A percentile compares a stretch with the other conserved stretches of the same genome.
phyloP scores from a whole-genome alignment of 1,284 basidiomycete species.

The Ceratobasidium sp. region DNA sequence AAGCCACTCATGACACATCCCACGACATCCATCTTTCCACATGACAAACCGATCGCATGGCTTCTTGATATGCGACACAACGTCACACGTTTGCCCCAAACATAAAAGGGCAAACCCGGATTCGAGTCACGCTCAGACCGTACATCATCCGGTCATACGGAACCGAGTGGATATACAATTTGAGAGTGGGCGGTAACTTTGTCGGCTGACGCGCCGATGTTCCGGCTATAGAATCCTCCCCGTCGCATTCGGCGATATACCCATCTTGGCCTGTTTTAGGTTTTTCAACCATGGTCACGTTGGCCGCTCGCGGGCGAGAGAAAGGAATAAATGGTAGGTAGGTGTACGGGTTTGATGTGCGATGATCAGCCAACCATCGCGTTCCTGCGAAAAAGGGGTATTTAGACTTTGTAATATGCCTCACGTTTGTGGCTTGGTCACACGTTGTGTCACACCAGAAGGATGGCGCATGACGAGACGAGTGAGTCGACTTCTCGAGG shows the following conservation, averaged over 20 bases:
- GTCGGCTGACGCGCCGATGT: background rate
- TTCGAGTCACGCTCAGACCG: background rate
- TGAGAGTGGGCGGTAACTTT: constrained; percentile 8
- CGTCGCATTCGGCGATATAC: background rate
- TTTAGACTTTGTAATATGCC: background rate
- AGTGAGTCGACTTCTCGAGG: background rate
- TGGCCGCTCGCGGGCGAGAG: background rate
- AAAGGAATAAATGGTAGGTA: background rate
- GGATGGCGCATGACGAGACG: background rate
- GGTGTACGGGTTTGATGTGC: constrained; percentile 16
- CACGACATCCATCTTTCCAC: background rate
- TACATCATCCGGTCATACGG: background rate
- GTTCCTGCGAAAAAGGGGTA: background rate
- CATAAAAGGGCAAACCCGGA: background rate
- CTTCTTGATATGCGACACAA: too few species aligned
- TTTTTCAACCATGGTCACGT: background rate
- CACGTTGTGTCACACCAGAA: background rate
- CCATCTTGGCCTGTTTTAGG: background rate
- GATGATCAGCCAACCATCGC: background rate
- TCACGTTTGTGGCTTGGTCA: background rate
- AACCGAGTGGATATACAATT: too few species aligned
- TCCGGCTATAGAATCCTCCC: background rate
- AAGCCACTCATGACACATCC: background rate
- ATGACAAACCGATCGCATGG: background rate
- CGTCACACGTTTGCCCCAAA: too few species aligned